Conservation (phyloP, 192 early-diverging fungal genomes). For the Diversispora eburnea region DNA sequence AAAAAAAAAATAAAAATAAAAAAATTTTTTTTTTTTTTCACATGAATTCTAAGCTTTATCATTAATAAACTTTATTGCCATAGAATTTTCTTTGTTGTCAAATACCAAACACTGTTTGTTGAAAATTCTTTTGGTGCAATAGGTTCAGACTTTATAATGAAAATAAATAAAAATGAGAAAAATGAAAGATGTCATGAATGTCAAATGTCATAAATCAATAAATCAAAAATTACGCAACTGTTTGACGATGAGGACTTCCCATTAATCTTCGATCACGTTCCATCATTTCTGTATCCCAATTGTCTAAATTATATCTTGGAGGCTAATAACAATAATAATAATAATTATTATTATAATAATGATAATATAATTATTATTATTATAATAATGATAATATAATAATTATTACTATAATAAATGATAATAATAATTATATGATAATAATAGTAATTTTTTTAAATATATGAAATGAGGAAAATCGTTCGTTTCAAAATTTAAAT, state of each 20-base stretch:
- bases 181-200: background rate
- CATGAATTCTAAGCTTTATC: background rate
- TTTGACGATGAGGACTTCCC: conserved; percentile 64
- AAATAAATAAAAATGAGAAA: background rate
- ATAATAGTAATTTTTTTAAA: too few relatives aligned
- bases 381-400: too few relatives aligned
- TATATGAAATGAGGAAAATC: too few relatives aligned
- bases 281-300: conserved; percentile 80
- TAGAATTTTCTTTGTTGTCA: conserved; percentile 11
- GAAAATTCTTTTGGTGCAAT: conserved; percentile 61
- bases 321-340: conserved; percentile 37
- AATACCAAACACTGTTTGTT: conserved; percentile 64
- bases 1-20: too few relatives aligned
- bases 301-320: conserved; percentile 60
- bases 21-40: too few relatives aligned
- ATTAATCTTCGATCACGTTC: conserved; percentile 71
- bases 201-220: background rate
- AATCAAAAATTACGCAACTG: conserved; percentile 37
- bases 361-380: conserved; percentile 19
- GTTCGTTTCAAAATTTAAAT: too few relatives aligned
- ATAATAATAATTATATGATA: too few relatives aligned
- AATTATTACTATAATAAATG: too few relatives aligned
- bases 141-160: conserved; percentile 32
- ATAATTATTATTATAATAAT: background rate
- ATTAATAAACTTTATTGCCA: background rate